Conservation (phyloP, 2,329 filamentous ascomycete genomes). For the Triangularia verruculosa region DNA sequence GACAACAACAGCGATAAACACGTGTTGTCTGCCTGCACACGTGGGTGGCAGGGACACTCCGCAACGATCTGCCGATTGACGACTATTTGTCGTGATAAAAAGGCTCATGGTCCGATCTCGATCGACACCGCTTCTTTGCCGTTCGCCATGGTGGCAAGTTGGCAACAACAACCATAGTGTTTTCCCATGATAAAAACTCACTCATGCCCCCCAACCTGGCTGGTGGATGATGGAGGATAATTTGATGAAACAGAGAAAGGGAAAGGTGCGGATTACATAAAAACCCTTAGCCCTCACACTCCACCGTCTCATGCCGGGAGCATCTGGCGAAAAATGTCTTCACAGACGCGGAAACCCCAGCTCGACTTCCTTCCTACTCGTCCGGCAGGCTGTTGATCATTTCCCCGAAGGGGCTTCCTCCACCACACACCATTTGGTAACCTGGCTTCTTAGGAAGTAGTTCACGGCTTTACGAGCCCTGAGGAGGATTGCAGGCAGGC, state of each 20-base stretch:
- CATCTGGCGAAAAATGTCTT: not conserved
- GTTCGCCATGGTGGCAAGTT: too few species aligned
- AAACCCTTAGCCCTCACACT: not conserved
- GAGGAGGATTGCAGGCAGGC: not conserved
- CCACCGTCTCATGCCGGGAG: not conserved
- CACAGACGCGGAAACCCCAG: not conserved
- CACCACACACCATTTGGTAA: not conserved
- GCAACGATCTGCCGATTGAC: not conserved
- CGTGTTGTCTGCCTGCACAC: not conserved
- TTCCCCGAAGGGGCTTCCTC: not conserved
- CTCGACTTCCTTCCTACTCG: not conserved
- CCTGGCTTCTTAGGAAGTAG: too few species aligned
- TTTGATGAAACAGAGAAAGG: too few species aligned
- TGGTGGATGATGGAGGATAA: too few species aligned
- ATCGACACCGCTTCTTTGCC: not conserved
- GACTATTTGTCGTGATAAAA: not conserved
- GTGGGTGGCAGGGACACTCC: not conserved
- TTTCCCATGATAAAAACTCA: not conserved
- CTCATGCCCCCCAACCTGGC: too few species aligned
- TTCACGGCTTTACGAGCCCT: not conserved
- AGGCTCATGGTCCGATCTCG: not conserved
- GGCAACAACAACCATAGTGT: not conserved
- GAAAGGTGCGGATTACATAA: not conserved
- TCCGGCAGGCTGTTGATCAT: not conserved
- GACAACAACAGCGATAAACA: not conserved